Evolutionary conservation across 2,329 filamentous ascomycete genomes (phyloP), one percentile per base, ranked within the genome.

Genomic region (Diaporthe eres): DNA sequence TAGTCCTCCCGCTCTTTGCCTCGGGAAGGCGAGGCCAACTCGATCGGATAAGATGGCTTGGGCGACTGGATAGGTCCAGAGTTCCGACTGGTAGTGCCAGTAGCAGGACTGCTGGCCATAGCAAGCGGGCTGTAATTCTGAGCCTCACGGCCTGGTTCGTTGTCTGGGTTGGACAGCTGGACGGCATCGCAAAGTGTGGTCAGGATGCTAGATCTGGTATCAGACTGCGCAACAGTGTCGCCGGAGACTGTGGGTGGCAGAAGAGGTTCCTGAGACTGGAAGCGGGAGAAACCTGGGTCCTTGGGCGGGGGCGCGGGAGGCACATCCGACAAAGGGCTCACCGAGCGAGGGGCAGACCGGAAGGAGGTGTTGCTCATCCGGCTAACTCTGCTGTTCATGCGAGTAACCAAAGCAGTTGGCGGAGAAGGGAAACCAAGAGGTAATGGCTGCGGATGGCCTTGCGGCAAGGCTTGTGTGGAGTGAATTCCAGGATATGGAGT

Each of bases 151-250:
- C 22, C 44, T 13, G 10, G 44, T 8, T 68, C 44, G 7, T 15
- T 3, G 1, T 9, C 31, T 4, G 49, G 49, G 4, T 28, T 55
- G 5, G 49, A 42, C 3, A 25, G 31, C 34, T 39, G 49, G 8
- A 57, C 71, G 10, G 71, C 71, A 15, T 73, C 58, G 37, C 71
- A 73, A 6, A 65, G 47, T 25, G 49, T 51, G 9, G 71, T 73
- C 47, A 73, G 17, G 25, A 73, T 73, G 22, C 58, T 65, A 6
- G 58, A 19, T 34, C 61, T 61, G 4, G 58, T 53, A 13, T 61
- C 51, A 9, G 58, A 65, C 9, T 53, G 47, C 5, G 17, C n/a
- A 28, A 73, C 25, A 34, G 58, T 34, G 5, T 37, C 37, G 17
- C 22, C 28, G 10, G 60, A 39, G 28, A 12, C 58, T 2, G 47